Evolutionary conservation across 2,329 filamentous ascomycete genomes (phyloP).

Genomic region (Sporothrix brasiliensis): DNA sequence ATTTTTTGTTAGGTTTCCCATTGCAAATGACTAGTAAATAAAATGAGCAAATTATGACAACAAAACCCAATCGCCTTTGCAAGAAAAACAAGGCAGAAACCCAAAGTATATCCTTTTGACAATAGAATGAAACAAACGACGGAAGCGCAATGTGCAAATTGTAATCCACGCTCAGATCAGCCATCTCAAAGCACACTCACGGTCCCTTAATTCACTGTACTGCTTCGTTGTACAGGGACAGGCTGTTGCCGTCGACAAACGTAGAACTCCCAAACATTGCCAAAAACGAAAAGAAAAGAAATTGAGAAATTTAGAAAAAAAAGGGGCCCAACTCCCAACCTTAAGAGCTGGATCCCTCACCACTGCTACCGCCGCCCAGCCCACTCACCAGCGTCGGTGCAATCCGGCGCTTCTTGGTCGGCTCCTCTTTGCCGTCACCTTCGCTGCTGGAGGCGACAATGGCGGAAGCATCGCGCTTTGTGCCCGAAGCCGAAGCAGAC

Average conservation of each 20-base stretch:
- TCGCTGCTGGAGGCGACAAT: constrained; percentile 22
- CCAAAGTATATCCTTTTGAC: constrained; percentile 5
- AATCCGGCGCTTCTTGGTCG: constrained; percentile 68
- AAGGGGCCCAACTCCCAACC: background rate
- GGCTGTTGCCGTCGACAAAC: background rate
- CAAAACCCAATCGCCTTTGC: background rate
- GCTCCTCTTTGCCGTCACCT: constrained; percentile 42
- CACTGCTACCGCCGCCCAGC: constrained; percentile 5
- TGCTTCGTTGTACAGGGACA: no score
- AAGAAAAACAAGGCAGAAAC: background rate
- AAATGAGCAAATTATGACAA: background rate
- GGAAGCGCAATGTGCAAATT: background rate
- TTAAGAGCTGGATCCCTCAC: background rate
- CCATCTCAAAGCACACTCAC: background rate
- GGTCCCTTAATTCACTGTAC: no score
- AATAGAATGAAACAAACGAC: background rate
- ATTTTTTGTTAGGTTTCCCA: background rate
- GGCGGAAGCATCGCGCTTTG: constrained; percentile 61
- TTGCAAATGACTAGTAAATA: background rate
- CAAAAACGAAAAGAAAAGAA: background rate
- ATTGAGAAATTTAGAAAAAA: background rate
- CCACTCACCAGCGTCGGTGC: constrained; percentile 64
- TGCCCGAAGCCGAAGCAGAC: background rate
- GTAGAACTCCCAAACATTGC: background rate
- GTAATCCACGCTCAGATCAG: background rate